Conservation (phyloP, 805 yeast genomes). For the Nakazawaea laoshanensis region DNA sequence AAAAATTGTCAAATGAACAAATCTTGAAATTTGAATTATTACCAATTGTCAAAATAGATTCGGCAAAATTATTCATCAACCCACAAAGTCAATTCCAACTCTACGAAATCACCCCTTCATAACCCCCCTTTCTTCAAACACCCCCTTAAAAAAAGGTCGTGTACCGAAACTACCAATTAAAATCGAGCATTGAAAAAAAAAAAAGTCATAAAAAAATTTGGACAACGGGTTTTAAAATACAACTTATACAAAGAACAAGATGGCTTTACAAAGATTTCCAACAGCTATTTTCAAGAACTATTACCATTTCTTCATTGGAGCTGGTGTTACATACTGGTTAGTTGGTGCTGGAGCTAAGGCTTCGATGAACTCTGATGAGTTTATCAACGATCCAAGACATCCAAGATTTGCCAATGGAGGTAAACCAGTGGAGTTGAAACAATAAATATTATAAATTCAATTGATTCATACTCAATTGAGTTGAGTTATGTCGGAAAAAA, state of each 20-base stretch:
- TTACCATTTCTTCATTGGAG: conserved; percentile 43
- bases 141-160: neutral
- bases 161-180: neutral
- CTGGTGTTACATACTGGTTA: conserved; percentile 59
- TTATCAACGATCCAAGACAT: conserved; percentile 92
- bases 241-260: conserved; percentile 1
- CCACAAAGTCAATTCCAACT: neutral
- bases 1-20: conserved; percentile 17
- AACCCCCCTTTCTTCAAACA: no score
- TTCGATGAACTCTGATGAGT: conserved; percentile 67
- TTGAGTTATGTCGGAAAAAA: neutral
- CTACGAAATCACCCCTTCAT: conserved; percentile 4
- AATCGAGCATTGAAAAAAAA: neutral
- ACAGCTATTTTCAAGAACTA: conserved; percentile 35
- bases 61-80: conserved; percentile 2
- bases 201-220: neutral
- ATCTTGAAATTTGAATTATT: conserved; percentile 4
- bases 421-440: conserved; percentile 18
- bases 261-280: conserved; percentile 24
- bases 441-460: neutral
- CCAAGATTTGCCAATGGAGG: conserved; percentile 72
- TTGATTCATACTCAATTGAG: neutral
- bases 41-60: neutral
- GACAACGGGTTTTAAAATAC: neutral
- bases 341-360: conserved; percentile 63